These are phyloP conservation scores for Cinnamomum micranthum DNA, from an alignment of 164 flowering plant species.

Conservation along the genomic window DNA sequence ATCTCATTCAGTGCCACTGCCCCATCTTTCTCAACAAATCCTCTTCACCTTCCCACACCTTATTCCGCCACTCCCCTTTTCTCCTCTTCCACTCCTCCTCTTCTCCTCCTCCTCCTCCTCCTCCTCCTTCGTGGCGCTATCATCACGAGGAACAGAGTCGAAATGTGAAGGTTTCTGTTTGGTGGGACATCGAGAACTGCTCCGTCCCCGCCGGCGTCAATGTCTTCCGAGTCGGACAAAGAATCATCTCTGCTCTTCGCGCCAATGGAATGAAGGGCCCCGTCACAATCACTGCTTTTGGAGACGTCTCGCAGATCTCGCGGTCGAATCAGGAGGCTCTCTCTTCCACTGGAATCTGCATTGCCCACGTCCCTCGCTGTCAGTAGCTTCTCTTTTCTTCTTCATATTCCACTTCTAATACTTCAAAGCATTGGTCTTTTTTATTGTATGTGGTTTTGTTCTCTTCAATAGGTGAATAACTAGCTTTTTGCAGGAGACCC, in stretches of 20 bases:
- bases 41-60: neutral
- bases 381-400: conserved; percentile 1
- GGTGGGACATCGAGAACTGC: conserved; percentile 99
- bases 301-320: conserved; percentile 63
- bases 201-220: conserved; percentile 45
- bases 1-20: too few relatives aligned
- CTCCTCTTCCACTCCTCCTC: neutral
- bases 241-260: conserved; percentile 60
- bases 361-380: conserved; percentile 70
- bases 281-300: conserved; percentile 71
- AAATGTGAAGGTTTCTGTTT: conserved; percentile 71
- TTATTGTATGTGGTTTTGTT: too few relatives aligned
- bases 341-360: conserved; percentile 59
- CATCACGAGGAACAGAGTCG: conserved; percentile 37
- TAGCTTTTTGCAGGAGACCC: too few relatives aligned
- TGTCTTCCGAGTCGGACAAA: conserved; percentile 40
- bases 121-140: conserved; percentile 14
- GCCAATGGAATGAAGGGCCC: conserved; percentile 83
- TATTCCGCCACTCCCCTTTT: conserved; percentile 1
- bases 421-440: neutral
- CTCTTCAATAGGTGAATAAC: too few relatives aligned
- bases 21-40: neutral
- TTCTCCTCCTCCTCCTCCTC: neutral
- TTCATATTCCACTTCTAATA: neutral
- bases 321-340: conserved; percentile 63